phyloP scores from a whole-genome alignment of 225 moss, liverwort and hornwort species.

The Bryoerythrophyllum caledonicum region DNA sequence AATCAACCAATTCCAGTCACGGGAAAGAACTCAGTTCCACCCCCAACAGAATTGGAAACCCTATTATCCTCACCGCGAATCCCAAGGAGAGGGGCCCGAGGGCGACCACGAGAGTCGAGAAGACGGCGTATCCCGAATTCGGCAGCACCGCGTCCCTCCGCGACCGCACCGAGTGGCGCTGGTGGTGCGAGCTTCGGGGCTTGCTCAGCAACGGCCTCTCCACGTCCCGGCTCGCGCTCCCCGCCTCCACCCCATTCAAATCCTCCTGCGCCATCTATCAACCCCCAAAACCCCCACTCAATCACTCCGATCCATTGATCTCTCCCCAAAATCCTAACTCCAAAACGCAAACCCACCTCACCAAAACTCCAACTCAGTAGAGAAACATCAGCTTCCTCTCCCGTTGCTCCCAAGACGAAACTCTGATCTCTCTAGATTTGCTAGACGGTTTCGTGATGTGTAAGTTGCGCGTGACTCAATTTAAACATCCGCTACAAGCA shows the following conservation, averaged over 20 bases:
- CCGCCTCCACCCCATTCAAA: conserved; percentile 48
- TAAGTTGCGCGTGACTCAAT: background rate
- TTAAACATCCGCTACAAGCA: background rate
- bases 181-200: conserved; percentile 27
- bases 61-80: conserved; percentile 49
- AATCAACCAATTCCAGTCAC: background rate
- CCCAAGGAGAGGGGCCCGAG: conserved; percentile 67
- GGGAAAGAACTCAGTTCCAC: background rate
- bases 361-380: background rate
- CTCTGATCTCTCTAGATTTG: too few species aligned
- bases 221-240: conserved; percentile 33
- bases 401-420: background rate
- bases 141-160: conserved; percentile 48
- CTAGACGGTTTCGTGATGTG: background rate
- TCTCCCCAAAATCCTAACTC: background rate
- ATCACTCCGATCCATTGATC: background rate
- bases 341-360: background rate
- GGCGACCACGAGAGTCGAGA: conserved; percentile 71
- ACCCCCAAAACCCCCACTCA: background rate
- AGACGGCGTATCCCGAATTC: conserved; percentile 38
- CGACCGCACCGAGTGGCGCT: conserved; percentile 36
- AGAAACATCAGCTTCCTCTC: background rate
- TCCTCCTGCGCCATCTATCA: conserved; percentile 38
- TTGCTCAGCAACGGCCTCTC: conserved; percentile 45
- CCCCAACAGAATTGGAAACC: background rate